Evolutionary conservation across 2,329 filamentous ascomycete species (phyloP), one percentile per base, ranked within the genome.

Genomic region (Elsinoe ampelina): DNA sequence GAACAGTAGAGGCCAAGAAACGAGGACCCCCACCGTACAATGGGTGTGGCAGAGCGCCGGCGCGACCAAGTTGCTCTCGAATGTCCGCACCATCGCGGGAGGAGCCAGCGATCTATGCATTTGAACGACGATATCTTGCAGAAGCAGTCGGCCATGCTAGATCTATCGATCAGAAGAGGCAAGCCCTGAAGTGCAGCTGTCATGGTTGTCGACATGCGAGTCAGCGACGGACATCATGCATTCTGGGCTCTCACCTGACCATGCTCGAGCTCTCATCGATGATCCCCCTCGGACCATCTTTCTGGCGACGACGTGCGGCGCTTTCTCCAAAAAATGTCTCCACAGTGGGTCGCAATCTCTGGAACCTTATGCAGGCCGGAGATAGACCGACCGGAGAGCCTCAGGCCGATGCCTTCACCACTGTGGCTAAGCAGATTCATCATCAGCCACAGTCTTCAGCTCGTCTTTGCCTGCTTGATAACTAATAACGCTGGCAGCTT

Each of bases 1-100:
- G 48, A 26, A 22, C 26, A 35, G 26, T n/a, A 36, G 10, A 7
- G 11, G 47, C 47, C 47, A 51, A 51, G 47, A 17, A 43, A 51
- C 19, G 47, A 43, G 17, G 13, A 36, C 48, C 48, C 34, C 48
- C 32, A 52, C 22, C 12, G 34, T 19, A 52, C 48, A 38, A 15
- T 36, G 48, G 48, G 38, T 36, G 48, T 52, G 48, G 48, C 48
- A 52, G 26, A 35, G 48, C 48, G 48, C 48, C 48, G 34, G 34
- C 48, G 30, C 19, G 41, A 22, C 19, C 41, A 43, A 20, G 22
- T 12, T 8, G n/a, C n/a, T 52, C 48, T 34, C 38, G 2, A 38
- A 32, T 32, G 38, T 34, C 32, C 17, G 15, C 43, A 48, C 48
- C 17, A 52, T 52, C 48, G 48, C 48, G 48, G 32, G 30, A 38